phyloP scores from a whole-genome alignment of 495 filamentous ascomycete genomes.

The Xylaria grammica region DNA sequence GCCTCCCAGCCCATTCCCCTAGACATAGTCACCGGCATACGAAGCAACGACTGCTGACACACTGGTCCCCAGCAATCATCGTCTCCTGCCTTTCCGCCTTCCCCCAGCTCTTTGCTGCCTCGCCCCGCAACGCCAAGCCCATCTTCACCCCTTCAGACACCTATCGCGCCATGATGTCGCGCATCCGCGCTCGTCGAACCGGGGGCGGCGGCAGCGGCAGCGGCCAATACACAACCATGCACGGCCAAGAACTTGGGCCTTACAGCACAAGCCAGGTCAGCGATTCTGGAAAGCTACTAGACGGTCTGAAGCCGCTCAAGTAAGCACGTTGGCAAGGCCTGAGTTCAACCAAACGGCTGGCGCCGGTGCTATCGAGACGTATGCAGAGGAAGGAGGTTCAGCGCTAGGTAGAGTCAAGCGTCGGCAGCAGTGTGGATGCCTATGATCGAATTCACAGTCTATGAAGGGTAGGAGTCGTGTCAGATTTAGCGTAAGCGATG shows the following conservation, averaged over 20 bases:
- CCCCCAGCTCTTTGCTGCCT: not conserved
- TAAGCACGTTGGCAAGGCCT: too few relatives aligned
- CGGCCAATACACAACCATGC: too few relatives aligned
- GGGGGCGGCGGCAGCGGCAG: too few relatives aligned
- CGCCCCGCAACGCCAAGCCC: not conserved
- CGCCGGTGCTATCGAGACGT: too few relatives aligned
- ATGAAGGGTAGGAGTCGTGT: not conserved
- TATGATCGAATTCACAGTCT: not conserved
- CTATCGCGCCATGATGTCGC: constrained; percentile 3
- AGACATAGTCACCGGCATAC: not conserved
- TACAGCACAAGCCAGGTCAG: too few relatives aligned
- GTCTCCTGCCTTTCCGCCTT: not conserved
- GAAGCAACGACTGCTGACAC: not conserved
- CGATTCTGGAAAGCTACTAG: too few relatives aligned
- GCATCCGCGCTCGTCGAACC: not conserved
- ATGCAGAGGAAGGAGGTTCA: too few relatives aligned
- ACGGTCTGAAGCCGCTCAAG: too few relatives aligned
- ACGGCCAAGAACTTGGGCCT: too few relatives aligned
- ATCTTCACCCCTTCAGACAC: constrained; percentile 1
- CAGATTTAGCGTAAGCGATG: not conserved
- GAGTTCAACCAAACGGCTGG: too few relatives aligned
- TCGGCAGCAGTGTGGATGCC: too few relatives aligned
- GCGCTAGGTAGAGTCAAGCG: too few relatives aligned
- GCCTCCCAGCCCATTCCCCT: not conserved
- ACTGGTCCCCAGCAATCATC: not conserved